These are phyloP conservation scores for Pholiota adiposa DNA, from an alignment of 1,284 basidiomycete species.

Conservation along the genomic window DNA sequence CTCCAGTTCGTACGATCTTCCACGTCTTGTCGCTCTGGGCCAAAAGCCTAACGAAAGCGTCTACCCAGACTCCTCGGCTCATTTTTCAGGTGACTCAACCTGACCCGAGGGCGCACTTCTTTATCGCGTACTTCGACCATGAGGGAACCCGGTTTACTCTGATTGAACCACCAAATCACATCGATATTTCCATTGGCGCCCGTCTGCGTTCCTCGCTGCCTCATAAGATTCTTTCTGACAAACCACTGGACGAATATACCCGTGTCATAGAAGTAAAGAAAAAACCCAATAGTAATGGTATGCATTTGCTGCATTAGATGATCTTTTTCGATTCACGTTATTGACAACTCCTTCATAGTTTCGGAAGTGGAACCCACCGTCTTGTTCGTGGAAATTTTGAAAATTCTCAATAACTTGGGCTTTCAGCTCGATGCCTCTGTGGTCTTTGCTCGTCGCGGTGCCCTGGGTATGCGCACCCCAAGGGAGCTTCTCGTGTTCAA, in stretches of 20 bases:
- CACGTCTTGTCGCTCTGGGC: not conserved
- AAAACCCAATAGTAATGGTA: constrained; percentile 40
- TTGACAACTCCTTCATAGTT: constrained; percentile 16
- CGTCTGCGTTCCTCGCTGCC: constrained; percentile 52
- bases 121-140: constrained; percentile 62
- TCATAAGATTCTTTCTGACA: constrained; percentile 51
- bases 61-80: constrained; percentile 55
- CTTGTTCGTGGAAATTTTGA: constrained; percentile 49
- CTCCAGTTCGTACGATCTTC: constrained; percentile 43
- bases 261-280: constrained; percentile 52
- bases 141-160: constrained; percentile 60
- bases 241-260: constrained; percentile 49
- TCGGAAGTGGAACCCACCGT: constrained; percentile 37
- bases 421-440: constrained; percentile 49
- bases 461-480: constrained; percentile 41
- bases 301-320: constrained; percentile 13
- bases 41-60: constrained; percentile 6
- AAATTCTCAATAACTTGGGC: constrained; percentile 41
- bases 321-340: not conserved
- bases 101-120: constrained; percentile 57
- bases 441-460: constrained; percentile 43
- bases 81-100: constrained; percentile 56
- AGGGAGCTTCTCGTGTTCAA: constrained; percentile 52
- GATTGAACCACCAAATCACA: constrained; percentile 56
- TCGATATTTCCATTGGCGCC: constrained; percentile 51